Percentiles rank a stretch among this genome's conserved stretches.
Conservation (phyloP, 345 rosid species). For the Corchorus capsularis region DNA sequence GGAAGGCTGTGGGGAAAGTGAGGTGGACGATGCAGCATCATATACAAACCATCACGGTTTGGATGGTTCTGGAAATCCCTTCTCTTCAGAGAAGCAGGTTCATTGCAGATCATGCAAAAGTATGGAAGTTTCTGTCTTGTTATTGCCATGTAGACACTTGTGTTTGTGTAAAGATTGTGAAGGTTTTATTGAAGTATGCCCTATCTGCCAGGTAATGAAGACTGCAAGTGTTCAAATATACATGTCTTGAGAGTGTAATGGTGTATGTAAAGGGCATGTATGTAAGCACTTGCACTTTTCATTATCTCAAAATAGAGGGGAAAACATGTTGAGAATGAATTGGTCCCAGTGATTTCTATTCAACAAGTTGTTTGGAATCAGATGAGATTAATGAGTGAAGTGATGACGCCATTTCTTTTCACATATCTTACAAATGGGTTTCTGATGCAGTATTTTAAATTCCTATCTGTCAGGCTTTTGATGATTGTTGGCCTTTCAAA, state of each 20-base stretch:
- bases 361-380: background rate
- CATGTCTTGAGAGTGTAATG: conserved; percentile 32
- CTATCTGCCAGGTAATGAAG: conserved; percentile 58
- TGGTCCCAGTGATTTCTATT: background rate
- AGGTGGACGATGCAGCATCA: conserved; percentile 64
- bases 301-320: conserved; percentile 14
- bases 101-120: conserved; percentile 54
- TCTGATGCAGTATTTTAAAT: background rate
- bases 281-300: conserved; percentile 28
- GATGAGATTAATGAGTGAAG: background rate
- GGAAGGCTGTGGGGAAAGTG: conserved; percentile 86
- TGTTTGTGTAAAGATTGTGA: conserved; percentile 74
- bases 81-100: conserved; percentile 32
- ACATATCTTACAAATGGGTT: background rate
- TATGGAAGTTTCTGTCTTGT: conserved; percentile 53
- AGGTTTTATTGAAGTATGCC: conserved; percentile 49
- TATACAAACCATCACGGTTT: conserved; percentile 38
- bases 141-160: conserved; percentile 73
- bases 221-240: conserved; percentile 48
- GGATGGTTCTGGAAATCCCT: conserved; percentile 30
- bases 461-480: background rate
- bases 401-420: background rate
- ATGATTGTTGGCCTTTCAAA: background rate
- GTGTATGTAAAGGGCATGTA: conserved; percentile 10
- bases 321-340: conserved; percentile 2